Percentiles rank a stretch among this genome's conserved stretches.
Conservation (phyloP, 495 filamentous ascomycete genomes). For the Xylaria sp. region DNA sequence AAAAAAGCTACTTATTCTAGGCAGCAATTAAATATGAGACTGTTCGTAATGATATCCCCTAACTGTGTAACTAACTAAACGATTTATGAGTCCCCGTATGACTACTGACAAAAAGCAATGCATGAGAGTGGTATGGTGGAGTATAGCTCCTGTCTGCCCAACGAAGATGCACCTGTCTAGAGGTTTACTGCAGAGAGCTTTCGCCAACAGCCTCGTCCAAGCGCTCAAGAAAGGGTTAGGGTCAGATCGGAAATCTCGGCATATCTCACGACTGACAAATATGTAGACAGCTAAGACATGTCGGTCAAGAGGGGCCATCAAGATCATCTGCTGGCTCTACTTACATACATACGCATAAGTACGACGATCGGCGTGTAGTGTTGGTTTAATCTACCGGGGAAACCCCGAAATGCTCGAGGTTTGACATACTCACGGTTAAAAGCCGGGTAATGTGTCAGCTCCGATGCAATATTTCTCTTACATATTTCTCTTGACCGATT, state of each 20-base stretch:
- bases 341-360: too few relatives aligned
- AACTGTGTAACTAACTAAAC: background rate
- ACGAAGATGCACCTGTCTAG: background rate
- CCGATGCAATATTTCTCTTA: background rate
- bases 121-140: background rate
- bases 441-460: background rate
- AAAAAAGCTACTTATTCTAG: background rate
- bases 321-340: too few relatives aligned
- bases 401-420: too few relatives aligned
- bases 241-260: background rate
- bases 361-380: too few relatives aligned
- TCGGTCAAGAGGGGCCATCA: background rate
- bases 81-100: background rate
- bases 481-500: background rate
- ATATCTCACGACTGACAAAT: background rate
- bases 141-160: background rate
- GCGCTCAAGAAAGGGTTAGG: background rate
- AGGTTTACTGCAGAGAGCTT: background rate
- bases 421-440: background rate
- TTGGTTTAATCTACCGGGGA: too few relatives aligned
- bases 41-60: too few relatives aligned
- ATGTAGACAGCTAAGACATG: background rate
- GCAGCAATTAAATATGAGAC: constrained; percentile 4
- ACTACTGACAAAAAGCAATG: background rate
- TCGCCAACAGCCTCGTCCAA: background rate